A percentile compares a stretch with the other conserved stretches of the same genome.
Evolutionary conservation across 148 eudicot species (phyloP).

Genomic region (Persicaria tinctoria): DNA sequence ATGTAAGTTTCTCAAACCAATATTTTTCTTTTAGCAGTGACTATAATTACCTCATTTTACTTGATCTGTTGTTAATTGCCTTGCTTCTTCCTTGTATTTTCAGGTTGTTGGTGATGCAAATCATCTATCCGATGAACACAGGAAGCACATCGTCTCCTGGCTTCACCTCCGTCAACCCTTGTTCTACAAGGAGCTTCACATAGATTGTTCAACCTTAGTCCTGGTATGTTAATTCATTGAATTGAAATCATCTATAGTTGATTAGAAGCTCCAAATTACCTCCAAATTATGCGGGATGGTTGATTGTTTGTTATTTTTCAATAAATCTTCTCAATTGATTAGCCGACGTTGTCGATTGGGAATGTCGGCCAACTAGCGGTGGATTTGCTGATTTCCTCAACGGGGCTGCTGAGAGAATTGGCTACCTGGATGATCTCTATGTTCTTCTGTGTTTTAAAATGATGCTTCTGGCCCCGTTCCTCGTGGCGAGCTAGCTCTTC

Average conservation of each 20-base stretch:
- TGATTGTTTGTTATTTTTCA: background rate
- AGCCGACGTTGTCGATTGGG: constrained; percentile 95
- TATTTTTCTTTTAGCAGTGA: too few species aligned
- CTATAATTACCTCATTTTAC: too few species aligned
- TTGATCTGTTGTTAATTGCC: too few species aligned
- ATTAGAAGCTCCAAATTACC: background rate
- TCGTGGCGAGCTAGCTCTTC: constrained; percentile 59
- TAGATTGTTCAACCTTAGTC: constrained; percentile 50
- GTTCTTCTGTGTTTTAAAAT: constrained; percentile 84
- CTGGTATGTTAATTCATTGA: constrained; percentile 33
- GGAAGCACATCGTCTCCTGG: too few species aligned
- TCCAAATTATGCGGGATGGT: background rate
- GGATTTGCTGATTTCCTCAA: constrained; percentile 39
- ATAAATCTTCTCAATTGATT: background rate
- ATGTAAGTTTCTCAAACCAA: too few species aligned
- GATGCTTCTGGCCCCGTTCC: constrained; percentile 74
- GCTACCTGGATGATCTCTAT: constrained; percentile 73
- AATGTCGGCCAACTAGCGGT: constrained; percentile 58
- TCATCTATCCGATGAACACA: too few species aligned
- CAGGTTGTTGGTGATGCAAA: too few species aligned
- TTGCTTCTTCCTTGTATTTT: too few species aligned
- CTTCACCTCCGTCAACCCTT: too few species aligned
- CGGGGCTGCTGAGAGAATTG: constrained; percentile 47
- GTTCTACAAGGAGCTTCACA: background rate
- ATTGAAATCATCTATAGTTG: background rate